A percentile compares a stretch with the other conserved stretches of the same genome.
These are phyloP conservation scores for Candida maltosa DNA, from an alignment of 805 yeast species.

Conservation along the genomic window DNA sequence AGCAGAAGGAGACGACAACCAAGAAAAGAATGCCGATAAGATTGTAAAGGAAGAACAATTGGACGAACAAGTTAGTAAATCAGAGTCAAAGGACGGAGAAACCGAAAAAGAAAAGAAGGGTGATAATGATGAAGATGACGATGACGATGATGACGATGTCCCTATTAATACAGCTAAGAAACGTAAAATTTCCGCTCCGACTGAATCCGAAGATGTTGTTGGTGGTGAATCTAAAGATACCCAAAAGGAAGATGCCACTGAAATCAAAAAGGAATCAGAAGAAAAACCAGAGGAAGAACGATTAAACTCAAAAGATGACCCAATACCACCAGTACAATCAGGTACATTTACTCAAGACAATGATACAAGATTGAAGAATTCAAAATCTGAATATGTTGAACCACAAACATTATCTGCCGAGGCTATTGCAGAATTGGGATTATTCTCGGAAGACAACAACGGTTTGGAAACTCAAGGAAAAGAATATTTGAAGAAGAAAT, in stretches of 20 bases:
- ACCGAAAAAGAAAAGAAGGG: conserved; percentile 4
- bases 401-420: conserved; percentile 66
- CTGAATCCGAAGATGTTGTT: too few species aligned
- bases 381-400: conserved; percentile 71
- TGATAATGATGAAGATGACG: conserved; percentile 8
- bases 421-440: conserved; percentile 57
- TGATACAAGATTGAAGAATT: conserved; percentile 63
- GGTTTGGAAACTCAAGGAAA: conserved; percentile 66
- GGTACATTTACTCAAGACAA: conserved; percentile 48
- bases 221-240: too few species aligned
- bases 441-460: conserved; percentile 58
- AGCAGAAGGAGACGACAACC: conserved; percentile 5
- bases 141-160: conserved; percentile 4
- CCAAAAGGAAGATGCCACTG: conserved; percentile 9
- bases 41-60: not conserved
- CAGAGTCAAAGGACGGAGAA: conserved; percentile 5
- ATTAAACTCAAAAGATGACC: conserved; percentile 26
- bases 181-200: too few species aligned
- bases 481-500: conserved; percentile 70
- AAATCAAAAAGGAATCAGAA: conserved; percentile 15
- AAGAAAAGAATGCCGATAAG: not conserved
- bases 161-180: too few species aligned
- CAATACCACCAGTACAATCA: conserved; percentile 45
- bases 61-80: conserved; percentile 6
- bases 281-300: conserved; percentile 6